phyloP scores from a whole-genome alignment of 441 rosid species.

The Adansonia rubrostipa region DNA sequence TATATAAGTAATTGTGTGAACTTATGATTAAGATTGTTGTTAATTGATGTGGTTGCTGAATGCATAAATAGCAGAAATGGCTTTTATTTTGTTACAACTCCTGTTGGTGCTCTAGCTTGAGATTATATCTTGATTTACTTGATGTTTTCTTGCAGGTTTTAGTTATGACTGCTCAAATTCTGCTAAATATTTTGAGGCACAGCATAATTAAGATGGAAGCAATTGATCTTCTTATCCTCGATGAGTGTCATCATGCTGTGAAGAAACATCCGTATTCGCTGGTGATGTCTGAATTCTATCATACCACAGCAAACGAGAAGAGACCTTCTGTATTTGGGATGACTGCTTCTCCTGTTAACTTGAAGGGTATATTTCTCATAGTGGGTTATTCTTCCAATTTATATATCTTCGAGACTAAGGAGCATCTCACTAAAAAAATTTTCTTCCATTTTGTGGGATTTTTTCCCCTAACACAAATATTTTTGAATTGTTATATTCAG shows the following conservation, averaged over 20 bases:
- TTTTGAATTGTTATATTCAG: slow-evolving; percentile 42
- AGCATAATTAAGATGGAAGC: slow-evolving; percentile 94
- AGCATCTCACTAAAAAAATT: neutral
- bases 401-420: slow-evolving; percentile 13
- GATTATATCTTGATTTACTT: neutral
- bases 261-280: slow-evolving; percentile 99
- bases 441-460: neutral
- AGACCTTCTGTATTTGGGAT: slow-evolving; percentile 98
- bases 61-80: neutral
- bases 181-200: slow-evolving; percentile 94
- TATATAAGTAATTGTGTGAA: neutral
- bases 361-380: slow-evolving; percentile 64
- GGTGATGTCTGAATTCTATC: slow-evolving; percentile 99
- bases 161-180: slow-evolving; percentile 99
- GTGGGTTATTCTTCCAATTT: slow-evolving; percentile 19
- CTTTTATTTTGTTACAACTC: neutral
- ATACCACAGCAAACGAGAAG: slow-evolving; percentile 85
- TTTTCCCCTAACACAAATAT: neutral
- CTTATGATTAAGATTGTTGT: neutral
- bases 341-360: slow-evolving; percentile 99
- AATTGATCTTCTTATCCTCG: slow-evolving; percentile 89
- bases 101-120: neutral
- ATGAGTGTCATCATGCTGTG: slow-evolving; percentile 99
- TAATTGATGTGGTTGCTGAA: neutral
- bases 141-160: slow-evolving; percentile 59